Evolutionary conservation across 1,284 basidiomycete genomes (phyloP).

Genomic region (Laetiporus sulphureus): DNA sequence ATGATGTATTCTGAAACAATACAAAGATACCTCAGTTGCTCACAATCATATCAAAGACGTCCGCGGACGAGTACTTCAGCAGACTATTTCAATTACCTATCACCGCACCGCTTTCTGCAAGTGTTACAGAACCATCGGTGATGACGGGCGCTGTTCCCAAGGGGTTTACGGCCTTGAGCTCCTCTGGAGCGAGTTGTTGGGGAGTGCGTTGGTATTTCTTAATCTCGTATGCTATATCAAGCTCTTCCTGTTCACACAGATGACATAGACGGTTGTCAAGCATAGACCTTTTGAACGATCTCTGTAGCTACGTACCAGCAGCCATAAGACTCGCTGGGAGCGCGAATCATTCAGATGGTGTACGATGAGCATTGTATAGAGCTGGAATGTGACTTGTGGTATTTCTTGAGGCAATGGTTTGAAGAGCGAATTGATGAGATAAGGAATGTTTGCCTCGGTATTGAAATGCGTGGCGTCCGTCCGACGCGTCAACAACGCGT

Average conservation of each 20-base stretch:
- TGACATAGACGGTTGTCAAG: neutral
- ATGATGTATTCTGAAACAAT: slow-evolving; percentile 29
- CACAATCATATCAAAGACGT: too few relatives aligned
- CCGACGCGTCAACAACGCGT: too few relatives aligned
- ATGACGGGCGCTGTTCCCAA: slow-evolving; percentile 30
- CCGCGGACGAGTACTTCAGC: too few relatives aligned
- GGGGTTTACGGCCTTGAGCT: slow-evolving; percentile 26
- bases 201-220: slow-evolving; percentile 38
- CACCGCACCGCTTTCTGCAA: slow-evolving; percentile 32
- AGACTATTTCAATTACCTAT: slow-evolving; percentile 24
- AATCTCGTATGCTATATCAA: slow-evolving; percentile 40
- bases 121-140: slow-evolving; percentile 25
- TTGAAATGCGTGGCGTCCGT: too few relatives aligned
- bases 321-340: slow-evolving; percentile 47
- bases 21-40: neutral
- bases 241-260: slow-evolving; percentile 36
- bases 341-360: slow-evolving; percentile 48
- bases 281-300: neutral
- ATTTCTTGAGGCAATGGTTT: too few relatives aligned
- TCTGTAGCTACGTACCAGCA: slow-evolving; percentile 34
- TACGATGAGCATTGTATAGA: slow-evolving; percentile 22
- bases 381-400: too few relatives aligned
- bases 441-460: too few relatives aligned
- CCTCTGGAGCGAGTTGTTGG: slow-evolving; percentile 32
- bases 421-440: too few relatives aligned